These are phyloP conservation scores for Annulohypoxylon bovei DNA, from an alignment of 495 filamentous ascomycete genomes.

Conservation along the genomic window DNA sequence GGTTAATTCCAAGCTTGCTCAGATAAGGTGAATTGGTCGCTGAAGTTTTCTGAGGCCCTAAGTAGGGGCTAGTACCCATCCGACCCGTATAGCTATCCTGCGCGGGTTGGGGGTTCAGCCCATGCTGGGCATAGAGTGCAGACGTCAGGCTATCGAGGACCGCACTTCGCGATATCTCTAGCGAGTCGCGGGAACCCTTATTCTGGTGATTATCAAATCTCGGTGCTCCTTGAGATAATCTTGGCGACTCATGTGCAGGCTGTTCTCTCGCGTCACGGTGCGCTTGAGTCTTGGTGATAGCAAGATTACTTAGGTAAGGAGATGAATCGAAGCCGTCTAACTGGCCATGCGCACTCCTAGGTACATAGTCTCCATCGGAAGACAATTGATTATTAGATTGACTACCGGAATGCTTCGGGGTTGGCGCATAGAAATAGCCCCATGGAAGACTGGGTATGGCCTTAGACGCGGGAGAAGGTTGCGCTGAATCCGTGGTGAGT, in stretches of 20 bases:
- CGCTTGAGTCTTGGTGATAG: background rate
- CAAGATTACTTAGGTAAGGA: constrained; percentile 36
- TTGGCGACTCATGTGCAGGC: background rate
- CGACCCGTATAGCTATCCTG: constrained; percentile 10
- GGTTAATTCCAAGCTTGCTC: background rate
- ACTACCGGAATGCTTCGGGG: constrained; percentile 38
- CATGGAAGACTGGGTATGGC: constrained; percentile 55
- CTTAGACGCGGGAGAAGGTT: constrained; percentile 52
- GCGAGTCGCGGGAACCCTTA: constrained; percentile 21
- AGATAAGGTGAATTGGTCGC: constrained; percentile 14
- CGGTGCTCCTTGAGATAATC: background rate
- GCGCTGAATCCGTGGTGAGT: constrained; percentile 32
- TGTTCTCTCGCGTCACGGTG: background rate
- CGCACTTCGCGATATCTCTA: constrained; percentile 39
- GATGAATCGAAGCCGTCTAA: constrained; percentile 33
- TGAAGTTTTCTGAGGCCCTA: constrained; percentile 12
- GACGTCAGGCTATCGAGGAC: constrained; percentile 41
- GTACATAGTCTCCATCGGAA: constrained; percentile 33
- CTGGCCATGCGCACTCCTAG: constrained; percentile 38
- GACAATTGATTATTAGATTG: constrained; percentile 34
- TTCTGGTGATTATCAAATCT: constrained; percentile 10
- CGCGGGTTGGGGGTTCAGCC: constrained; percentile 13
- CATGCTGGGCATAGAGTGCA: constrained; percentile 42
- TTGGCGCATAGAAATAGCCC: constrained; percentile 54
- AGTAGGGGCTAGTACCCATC: constrained; percentile 1